Percentiles rank a stretch among this genome's conserved stretches.
Evolutionary conservation across 139 green algal species (phyloP).

Genomic region (Chlorella sp.): DNA sequence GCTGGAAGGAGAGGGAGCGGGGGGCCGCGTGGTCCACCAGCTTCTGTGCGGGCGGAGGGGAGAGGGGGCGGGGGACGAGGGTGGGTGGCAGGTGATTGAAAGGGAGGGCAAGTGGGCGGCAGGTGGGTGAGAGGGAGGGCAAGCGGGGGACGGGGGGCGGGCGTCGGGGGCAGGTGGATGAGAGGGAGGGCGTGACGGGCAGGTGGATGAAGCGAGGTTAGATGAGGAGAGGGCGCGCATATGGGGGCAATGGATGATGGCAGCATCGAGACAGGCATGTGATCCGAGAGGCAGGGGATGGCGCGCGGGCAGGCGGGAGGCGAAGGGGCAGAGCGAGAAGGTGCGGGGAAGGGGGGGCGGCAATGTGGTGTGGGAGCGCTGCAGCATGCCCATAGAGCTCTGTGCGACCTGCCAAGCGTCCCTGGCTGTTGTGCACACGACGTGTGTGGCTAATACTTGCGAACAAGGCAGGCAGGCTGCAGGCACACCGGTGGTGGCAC

Average conservation of each 20-base stretch:
- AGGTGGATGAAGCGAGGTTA: not conserved
- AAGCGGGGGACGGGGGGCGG: no score
- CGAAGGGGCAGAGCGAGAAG: no score
- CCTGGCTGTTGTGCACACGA: not conserved
- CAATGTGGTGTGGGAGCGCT: no score
- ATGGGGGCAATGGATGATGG: not conserved
- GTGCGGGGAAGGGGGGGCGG: no score
- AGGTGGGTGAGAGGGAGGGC: no score
- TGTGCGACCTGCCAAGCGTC: not conserved
- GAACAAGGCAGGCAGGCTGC: not conserved
- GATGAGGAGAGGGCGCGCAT: not conserved
- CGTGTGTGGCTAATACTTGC: not conserved
- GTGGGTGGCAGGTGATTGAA: no score
- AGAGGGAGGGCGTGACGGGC: no score
- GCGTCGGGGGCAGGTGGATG: no score
- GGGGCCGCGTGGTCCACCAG: not conserved
- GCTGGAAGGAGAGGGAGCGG: slow-evolving; percentile 39
- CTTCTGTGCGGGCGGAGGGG: not conserved
- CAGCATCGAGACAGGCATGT: not conserved
- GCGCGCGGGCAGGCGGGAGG: no score
- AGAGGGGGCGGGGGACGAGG: not conserved
- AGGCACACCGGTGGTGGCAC: not conserved
- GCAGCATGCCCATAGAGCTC: no score
- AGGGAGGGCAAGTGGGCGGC: no score
- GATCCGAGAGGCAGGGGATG: not conserved